These are phyloP conservation scores for Penicillium sp. DNA, from an alignment of 2,329 filamentous ascomycete species.

Conservation along the genomic window DNA sequence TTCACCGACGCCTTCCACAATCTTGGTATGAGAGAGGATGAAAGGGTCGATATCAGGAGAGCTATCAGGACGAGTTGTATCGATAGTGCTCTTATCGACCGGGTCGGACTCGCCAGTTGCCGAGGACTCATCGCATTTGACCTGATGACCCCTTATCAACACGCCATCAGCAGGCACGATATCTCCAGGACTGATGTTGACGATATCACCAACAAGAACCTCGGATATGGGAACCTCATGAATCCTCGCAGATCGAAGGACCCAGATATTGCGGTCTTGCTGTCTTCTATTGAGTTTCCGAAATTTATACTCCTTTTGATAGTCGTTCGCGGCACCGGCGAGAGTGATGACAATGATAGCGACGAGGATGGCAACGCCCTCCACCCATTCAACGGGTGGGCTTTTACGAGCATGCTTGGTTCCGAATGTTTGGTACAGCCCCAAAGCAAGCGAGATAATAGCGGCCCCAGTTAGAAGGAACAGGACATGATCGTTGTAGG, in stretches of 20 bases:
- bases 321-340: constrained; percentile 63
- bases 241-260: constrained; percentile 53
- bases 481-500: constrained; percentile 68
- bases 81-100: constrained; percentile 7
- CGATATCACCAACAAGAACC: constrained; percentile 39
- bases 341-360: constrained; percentile 62
- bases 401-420: constrained; percentile 18
- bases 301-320: constrained; percentile 64
- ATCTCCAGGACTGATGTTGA: constrained; percentile 47
- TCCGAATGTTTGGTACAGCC: constrained; percentile 48
- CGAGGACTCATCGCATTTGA: constrained; percentile 19
- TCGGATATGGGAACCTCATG: constrained; percentile 44
- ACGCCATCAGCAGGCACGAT: constrained; percentile 58
- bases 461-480: constrained; percentile 61
- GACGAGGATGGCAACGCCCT: constrained; percentile 62
- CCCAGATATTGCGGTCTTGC: constrained; percentile 62
- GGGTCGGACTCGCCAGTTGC: constrained; percentile 16
- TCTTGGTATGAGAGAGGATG: constrained; percentile 69
- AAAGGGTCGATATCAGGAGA: constrained; percentile 52
- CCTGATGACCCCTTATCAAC: constrained; percentile 49
- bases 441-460: constrained; percentile 60
- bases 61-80: background rate
- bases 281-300: constrained; percentile 55
- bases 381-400: constrained; percentile 57
- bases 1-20: constrained; percentile 66